Evolutionary conservation across 495 filamentous ascomycete genomes (phyloP).

Genomic region (Corynascus novoguineensis): DNA sequence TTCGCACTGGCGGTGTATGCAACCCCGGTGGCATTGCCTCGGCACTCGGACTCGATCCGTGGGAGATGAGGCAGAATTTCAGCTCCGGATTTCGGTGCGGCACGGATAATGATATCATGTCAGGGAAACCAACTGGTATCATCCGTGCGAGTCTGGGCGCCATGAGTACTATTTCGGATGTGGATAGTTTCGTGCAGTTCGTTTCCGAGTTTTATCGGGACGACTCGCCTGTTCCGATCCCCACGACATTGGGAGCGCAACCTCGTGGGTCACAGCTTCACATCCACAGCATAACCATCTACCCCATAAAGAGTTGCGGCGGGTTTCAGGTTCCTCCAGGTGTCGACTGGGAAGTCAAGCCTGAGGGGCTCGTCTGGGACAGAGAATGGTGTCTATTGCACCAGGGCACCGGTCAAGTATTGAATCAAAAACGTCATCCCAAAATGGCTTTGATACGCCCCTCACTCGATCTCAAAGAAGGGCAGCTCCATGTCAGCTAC

Average conservation of each 20-base stretch:
- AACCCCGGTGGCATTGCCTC: constrained; percentile 81
- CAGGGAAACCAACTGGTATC: constrained; percentile 82
- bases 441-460: constrained; percentile 77
- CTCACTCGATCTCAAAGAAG: constrained; percentile 54
- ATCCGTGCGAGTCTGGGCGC: constrained; percentile 79
- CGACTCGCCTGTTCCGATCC: constrained; percentile 17
- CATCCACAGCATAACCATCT: constrained; percentile 60
- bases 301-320: constrained; percentile 86
- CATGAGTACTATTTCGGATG: constrained; percentile 76
- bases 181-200: constrained; percentile 64
- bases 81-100: constrained; percentile 74
- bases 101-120: constrained; percentile 71
- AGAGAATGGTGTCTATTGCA: constrained; percentile 91
- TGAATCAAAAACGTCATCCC: constrained; percentile 79
- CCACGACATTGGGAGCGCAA: not conserved
- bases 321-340: constrained; percentile 64
- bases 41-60: constrained; percentile 60
- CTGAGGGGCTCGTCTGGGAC: constrained; percentile 84
- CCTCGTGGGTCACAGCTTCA: constrained; percentile 25
- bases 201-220: constrained; percentile 74
- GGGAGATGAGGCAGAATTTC: constrained; percentile 78
- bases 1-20: constrained; percentile 82
- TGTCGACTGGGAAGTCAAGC: constrained; percentile 64
- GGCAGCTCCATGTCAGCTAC: constrained; percentile 49
- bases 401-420: constrained; percentile 65